These are phyloP conservation scores for Microbotryum violaceum DNA, from an alignment of 1,284 basidiomycete species.

Conservation along the genomic window DNA sequence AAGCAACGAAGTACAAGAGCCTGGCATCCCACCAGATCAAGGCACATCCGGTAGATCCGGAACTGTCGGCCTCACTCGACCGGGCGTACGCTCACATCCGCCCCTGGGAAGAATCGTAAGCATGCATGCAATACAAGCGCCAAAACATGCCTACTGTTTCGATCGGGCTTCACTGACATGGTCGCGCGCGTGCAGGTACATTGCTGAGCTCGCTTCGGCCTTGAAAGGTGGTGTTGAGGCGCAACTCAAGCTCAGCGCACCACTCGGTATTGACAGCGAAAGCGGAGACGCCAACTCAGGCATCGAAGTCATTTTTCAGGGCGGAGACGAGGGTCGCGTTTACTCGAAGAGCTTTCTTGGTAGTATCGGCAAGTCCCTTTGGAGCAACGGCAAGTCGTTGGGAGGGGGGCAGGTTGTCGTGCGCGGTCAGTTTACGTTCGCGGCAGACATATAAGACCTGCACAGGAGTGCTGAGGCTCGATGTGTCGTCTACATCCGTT, in stretches of 20 bases:
- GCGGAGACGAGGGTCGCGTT: conserved; percentile 27
- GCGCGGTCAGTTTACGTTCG: conserved; percentile 5
- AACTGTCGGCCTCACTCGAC: conserved; percentile 39
- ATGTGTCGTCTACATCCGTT: not conserved
- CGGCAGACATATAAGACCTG: too few species aligned
- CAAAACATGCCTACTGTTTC: too few species aligned
- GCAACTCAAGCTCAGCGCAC: conserved; percentile 36
- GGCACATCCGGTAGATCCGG: conserved; percentile 35
- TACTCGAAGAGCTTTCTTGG: conserved; percentile 30
- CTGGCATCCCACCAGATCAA: conserved; percentile 28
- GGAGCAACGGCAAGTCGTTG: conserved; percentile 7
- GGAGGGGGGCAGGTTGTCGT: conserved; percentile 28
- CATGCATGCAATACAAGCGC: too few species aligned
- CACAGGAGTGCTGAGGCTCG: too few species aligned
- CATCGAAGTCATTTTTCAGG: conserved; percentile 40
- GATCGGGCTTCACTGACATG: too few species aligned
- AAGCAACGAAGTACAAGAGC: too few species aligned
- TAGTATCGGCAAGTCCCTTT: conserved; percentile 18
- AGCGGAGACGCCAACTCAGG: conserved; percentile 26
- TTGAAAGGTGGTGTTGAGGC: conserved; percentile 28
- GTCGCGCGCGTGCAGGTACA: conserved; percentile 11
- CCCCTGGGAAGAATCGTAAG: conserved; percentile 36
- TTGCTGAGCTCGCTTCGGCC: conserved; percentile 29
- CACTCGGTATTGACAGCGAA: conserved; percentile 32
- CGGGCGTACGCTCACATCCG: conserved; percentile 38